Base-by-base conservation (phyloP, 768 basidiomycete species). In the Russula earlei region DNA sequence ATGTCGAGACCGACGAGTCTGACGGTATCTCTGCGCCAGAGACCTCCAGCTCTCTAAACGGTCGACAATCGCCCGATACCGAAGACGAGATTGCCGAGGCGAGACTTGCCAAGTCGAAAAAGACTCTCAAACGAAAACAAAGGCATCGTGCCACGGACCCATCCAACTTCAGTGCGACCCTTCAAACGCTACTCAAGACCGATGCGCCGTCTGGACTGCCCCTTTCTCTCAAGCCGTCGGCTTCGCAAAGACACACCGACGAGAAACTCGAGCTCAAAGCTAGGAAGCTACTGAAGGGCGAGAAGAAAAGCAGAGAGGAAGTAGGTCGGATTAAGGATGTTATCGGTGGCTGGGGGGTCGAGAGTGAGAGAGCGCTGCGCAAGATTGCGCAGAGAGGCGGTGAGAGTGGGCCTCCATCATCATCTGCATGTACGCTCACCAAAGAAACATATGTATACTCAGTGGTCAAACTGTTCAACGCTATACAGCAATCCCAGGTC, bases 401-500 rank as follows among this genome's bases (percentile, higher is more conserved):
- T 87, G 67, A 49, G 79, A 63, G 34, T n/a, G 9, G 20, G 47
- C 3, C 47, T n/a, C 22, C 38, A 9, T 47, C 53, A 25, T 43
- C 42, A 33, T 44, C 10, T 14, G 11, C 4, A 17, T n/a, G 22
- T 29, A 45, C 17, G 2, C 9, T 43, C 19, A 44, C 37, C 55
- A 20, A 49, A 24, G 19, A 5, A 42, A 14, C 27, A 27, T n/a
- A 34, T 25, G n/a, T n/a, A n/a, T 5, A 46, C 36, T 4, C 51
- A 80, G 90, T 92, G 44, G 88, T 92, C n/a, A 82, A 86, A 65
- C 72, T 92, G 15, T 92, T 92, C 73, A 92, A 92, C 63, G 82
- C 79, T 4, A 87, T 92, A 47, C 90, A 91, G 59, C 86, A 88
- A 60, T 84, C 87, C 19, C 90, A 92, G 63, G 72, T 76, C 25